Percentiles rank a stretch among this genome's conserved stretches.
These are phyloP conservation scores for Penicillium sp. DNA, from an alignment of 2,329 filamentous ascomycete genomes.

Conservation along the genomic window DNA sequence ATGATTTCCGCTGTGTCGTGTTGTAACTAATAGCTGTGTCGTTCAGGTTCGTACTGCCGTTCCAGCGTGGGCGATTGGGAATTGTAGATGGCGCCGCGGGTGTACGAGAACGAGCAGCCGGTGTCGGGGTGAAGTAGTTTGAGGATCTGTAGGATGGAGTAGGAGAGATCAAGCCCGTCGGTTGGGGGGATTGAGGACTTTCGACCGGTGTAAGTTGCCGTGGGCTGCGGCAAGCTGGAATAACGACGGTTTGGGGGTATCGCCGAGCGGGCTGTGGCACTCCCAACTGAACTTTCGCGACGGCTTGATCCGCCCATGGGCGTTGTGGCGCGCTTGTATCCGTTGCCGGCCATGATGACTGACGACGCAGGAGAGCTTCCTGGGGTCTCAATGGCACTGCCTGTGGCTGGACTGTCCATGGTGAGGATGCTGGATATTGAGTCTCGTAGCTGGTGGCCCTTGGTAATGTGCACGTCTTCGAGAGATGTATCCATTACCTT, in stretches of 20 bases:
- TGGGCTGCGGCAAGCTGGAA: constrained; percentile 48
- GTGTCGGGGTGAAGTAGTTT: constrained; percentile 55
- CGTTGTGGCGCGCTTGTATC: constrained; percentile 49
- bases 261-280: constrained; percentile 41
- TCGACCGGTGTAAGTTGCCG: constrained; percentile 29
- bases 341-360: constrained; percentile 56
- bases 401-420: constrained; percentile 70
- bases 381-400: constrained; percentile 69
- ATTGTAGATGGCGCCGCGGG: constrained; percentile 43
- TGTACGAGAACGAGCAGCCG: constrained; percentile 46
- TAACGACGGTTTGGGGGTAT: constrained; percentile 46
- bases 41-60: constrained; percentile 62
- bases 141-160: constrained; percentile 37
- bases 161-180: constrained; percentile 33
- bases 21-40: constrained; percentile 67
- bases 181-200: constrained; percentile 43
- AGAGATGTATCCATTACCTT: constrained; percentile 71
- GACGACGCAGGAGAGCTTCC: constrained; percentile 71
- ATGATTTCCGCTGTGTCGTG: constrained; percentile 48
- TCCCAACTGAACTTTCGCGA: constrained; percentile 48
- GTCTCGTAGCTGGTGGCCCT: constrained; percentile 77
- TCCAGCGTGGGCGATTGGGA: constrained; percentile 70
- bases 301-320: constrained; percentile 49
- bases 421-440: constrained; percentile 91
- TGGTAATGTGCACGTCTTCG: constrained; percentile 65